Evolutionary conservation across 2,329 filamentous ascomycete genomes (phyloP), one percentile per base, ranked within the genome.

Genomic region (Metarhizium album): DNA sequence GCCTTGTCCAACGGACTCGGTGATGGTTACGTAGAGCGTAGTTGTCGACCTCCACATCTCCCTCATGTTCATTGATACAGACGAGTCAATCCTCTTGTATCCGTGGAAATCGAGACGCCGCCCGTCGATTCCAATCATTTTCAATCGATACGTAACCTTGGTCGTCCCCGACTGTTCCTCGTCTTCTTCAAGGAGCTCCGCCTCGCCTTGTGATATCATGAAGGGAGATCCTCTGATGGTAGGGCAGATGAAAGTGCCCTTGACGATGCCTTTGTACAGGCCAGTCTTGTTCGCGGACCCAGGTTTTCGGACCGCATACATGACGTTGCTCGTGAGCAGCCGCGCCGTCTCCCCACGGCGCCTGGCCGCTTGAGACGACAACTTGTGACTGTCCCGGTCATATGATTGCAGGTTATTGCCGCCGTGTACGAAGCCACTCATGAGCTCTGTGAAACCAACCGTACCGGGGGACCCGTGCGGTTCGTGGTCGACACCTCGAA

Each of bases 381-480:
- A 67, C 52, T 76, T 67, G 59, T 78, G 83, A 2, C 76, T 73
- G n/a, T 73, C 70, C 16, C 67, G 68, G 43, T 72, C 69, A 56
- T 78, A 72, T 9, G 70, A 67, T 5, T 60, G 59, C 40, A 74
- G 60, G 27, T 63, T 57, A 75, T 74, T 45, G 66, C 20, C 27
- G 5, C 20, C 61, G 56, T 81, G 76, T 24, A 86, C 70, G 55
- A 76, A 78, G 9, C 82, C 82, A 7, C 75, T 73, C 79, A 85
- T 83, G 52, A 83, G 74, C 61, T 85, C 81, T 0, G 77, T 78
- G 59, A 85, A 85, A 23, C 75, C 76, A 49, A 83, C 73, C 7
- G 20, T 38, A 11, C 2, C 11, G 22, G 31, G 31, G 11, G 7
- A 31, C 22, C 5, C 5, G 13, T 38, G 18, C 7, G 38, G 40